Base-by-base conservation (phyloP, 139 green algal genomes). In the Ettlia oleoabundans region DNA sequence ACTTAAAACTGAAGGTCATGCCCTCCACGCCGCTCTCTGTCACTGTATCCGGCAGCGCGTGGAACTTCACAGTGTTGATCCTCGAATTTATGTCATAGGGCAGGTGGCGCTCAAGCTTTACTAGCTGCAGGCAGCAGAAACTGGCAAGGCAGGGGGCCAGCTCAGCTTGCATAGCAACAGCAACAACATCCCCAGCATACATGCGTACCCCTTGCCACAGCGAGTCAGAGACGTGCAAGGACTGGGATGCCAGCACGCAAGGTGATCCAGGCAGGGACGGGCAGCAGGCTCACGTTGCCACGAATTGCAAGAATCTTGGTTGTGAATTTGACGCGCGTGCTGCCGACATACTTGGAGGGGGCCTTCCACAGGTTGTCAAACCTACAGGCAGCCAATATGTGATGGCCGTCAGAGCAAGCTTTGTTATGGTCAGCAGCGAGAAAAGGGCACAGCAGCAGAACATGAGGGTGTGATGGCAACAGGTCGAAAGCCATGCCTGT, bases 41-140 rank as follows among this genome's bases (percentile, higher is more conserved):
- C 4, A 43, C 21, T 9, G 47, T 78, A 19, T 13, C 47, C 0
- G 47, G 47, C 1, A 33, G 71, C 4, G 47, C 30, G 47, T 51
- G 24, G 6, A 78, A 47, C 8, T 30, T 28, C 26, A 43, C 71
- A 0, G 5, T n/a, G 1, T 37, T 33, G 19, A 65, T 30, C 10
- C 35, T 33, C 4, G 18, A 10, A 4, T 2, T 19, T 3, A 78
- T 66, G 47, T 37, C 47, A 19, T 78, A 78, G 4, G 71, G 71
- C 71, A 78, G 51, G 47, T 9, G 30, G 47, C 71, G 71, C 47
- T 78, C 71, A 22, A 78, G 43, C 2, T 43, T 78, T 18, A 78
- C 47, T 0, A 8, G 33, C 71, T 78, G 71, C 47, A 51, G 3
- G 33, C 32, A 43, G 30, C 63, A 69, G 21, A 13, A 8, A 69